Conservation (phyloP, 2,329 filamentous ascomycete species). For the Penicillium sp. region DNA sequence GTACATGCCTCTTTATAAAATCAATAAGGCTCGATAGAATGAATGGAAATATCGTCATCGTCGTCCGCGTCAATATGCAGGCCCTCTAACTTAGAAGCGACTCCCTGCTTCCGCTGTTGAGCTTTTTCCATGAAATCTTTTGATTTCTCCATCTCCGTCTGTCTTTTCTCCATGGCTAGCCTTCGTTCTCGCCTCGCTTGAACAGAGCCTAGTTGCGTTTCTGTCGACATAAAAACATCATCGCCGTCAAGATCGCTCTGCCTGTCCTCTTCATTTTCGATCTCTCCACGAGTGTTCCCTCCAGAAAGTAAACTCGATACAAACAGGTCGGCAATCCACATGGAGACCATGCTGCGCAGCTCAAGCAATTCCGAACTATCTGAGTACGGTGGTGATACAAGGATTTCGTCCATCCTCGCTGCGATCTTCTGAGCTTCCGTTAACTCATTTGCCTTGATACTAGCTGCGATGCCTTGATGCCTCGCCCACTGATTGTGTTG, state of each 20-base stretch:
- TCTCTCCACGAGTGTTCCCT: slow-evolving; percentile 20
- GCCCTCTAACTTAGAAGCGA: slow-evolving; percentile 35
- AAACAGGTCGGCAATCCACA: slow-evolving; percentile 75
- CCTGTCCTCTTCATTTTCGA: slow-evolving; percentile 4
- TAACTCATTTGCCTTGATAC: slow-evolving; percentile 58
- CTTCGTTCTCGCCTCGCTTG: slow-evolving; percentile 37
- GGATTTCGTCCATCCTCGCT: slow-evolving; percentile 70
- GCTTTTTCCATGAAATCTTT: slow-evolving; percentile 41
- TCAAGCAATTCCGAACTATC: slow-evolving; percentile 69
- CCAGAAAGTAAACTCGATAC: slow-evolving; percentile 38
- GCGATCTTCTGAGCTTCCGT: slow-evolving; percentile 67
- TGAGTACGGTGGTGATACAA: slow-evolving; percentile 72
- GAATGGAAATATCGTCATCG: slow-evolving; percentile 20
- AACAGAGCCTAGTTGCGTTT: slow-evolving; percentile 33
- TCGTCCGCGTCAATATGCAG: slow-evolving; percentile 31
- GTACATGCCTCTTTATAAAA: neutral
- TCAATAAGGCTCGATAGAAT: neutral
- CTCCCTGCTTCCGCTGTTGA: slow-evolving; percentile 35
- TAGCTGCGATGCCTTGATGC: slow-evolving; percentile 38
- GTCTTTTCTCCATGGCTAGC: slow-evolving; percentile 40
- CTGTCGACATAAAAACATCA: slow-evolving; percentile 24
- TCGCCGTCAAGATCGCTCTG: slow-evolving; percentile 17
- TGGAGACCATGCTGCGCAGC: slow-evolving; percentile 72
- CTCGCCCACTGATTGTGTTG: slow-evolving; percentile 38
- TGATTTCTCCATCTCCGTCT: slow-evolving; percentile 38